Conservation (phyloP, 139 green algal species). For the Eudorina sp. region DNA sequence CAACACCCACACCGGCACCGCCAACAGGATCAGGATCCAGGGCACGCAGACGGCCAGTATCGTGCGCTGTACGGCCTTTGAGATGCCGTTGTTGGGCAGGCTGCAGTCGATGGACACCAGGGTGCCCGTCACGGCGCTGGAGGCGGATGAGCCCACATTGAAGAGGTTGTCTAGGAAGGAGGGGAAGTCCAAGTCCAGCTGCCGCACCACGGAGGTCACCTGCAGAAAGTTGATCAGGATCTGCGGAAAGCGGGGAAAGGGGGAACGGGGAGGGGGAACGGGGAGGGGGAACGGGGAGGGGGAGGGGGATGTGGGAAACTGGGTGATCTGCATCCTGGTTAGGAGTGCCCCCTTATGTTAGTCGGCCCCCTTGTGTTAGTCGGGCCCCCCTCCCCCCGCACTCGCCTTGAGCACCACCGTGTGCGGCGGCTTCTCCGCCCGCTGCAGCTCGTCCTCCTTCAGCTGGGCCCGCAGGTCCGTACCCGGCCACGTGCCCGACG, state of each 20-base stretch:
- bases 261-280: neutral
- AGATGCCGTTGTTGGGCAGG: constrained; percentile 14
- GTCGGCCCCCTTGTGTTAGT: no score
- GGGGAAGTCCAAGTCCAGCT: constrained; percentile 28
- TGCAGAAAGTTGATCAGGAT: constrained; percentile 46
- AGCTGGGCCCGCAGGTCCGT: neutral
- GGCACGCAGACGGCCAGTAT: constrained; percentile 6
- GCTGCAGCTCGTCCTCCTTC: constrained; percentile 11
- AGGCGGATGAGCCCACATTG: neutral
- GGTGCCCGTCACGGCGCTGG: constrained; percentile 21
- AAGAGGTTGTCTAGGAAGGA: neutral
- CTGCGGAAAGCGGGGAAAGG: neutral
- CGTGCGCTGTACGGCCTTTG: constrained; percentile 31
- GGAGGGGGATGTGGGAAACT: no score
- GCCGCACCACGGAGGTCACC: neutral
- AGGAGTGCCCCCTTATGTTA: no score
- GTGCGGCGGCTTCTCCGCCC: constrained; percentile 33
- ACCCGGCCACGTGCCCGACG: neutral
- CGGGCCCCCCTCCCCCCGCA: no score
- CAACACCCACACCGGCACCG: constrained; percentile 21
- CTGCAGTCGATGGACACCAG: constrained; percentile 50
- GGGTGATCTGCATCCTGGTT: no score
- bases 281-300: neutral
- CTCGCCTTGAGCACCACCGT: constrained; percentile 34
- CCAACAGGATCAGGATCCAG: neutral